Percentiles rank a stretch among this genome's conserved stretches.
phyloP scores from a whole-genome alignment of 371 early-diverging fungal species.

The Syncephalastrum contaminatum region DNA sequence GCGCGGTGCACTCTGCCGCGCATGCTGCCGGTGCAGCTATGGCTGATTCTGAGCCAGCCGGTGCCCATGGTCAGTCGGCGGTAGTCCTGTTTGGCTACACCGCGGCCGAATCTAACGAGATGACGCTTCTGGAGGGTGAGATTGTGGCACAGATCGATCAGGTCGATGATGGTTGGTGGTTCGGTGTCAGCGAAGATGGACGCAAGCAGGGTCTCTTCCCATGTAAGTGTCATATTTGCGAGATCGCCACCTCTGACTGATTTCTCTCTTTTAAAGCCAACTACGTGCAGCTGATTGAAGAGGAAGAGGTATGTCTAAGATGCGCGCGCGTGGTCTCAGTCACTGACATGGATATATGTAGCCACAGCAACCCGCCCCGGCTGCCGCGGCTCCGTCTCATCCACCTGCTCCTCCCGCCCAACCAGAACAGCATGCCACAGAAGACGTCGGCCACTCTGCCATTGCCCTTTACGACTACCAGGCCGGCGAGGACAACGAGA shows the following conservation, averaged over 20 bases:
- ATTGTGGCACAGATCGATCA: slow-evolving; percentile 66
- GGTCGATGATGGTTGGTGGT: slow-evolving; percentile 91
- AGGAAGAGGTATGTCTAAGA: slow-evolving; percentile 20
- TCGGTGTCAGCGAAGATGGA: slow-evolving; percentile 77
- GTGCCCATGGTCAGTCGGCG: slow-evolving; percentile 40
- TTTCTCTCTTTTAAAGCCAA: slow-evolving; percentile 44
- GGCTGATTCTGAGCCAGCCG: slow-evolving; percentile 6
- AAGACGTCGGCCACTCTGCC: slow-evolving; percentile 48
- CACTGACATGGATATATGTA: too few species aligned
- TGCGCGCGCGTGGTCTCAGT: background rate
- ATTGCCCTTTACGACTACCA: slow-evolving; percentile 82
- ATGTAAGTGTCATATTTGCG: slow-evolving; percentile 26
- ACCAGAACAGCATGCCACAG: slow-evolving; percentile 14
- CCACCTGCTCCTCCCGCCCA: slow-evolving; percentile 14
- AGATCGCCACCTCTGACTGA: background rate
- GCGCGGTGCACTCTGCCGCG: slow-evolving; percentile 31
- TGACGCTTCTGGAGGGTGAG: slow-evolving; percentile 83
- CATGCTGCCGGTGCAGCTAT: slow-evolving; percentile 28
- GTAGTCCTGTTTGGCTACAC: slow-evolving; percentile 76
- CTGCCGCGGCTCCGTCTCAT: slow-evolving; percentile 13
- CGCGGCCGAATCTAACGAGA: slow-evolving; percentile 84
- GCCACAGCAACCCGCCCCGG: slow-evolving; percentile 10
- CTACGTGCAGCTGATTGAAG: slow-evolving; percentile 70
- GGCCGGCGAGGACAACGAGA: slow-evolving; percentile 87
- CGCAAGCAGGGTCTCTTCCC: slow-evolving; percentile 86